Evolutionary conservation across 2,329 filamentous ascomycete genomes (phyloP), one percentile per base, ranked within the genome.

Genomic region (Mycosphaerelloides madeirae): DNA sequence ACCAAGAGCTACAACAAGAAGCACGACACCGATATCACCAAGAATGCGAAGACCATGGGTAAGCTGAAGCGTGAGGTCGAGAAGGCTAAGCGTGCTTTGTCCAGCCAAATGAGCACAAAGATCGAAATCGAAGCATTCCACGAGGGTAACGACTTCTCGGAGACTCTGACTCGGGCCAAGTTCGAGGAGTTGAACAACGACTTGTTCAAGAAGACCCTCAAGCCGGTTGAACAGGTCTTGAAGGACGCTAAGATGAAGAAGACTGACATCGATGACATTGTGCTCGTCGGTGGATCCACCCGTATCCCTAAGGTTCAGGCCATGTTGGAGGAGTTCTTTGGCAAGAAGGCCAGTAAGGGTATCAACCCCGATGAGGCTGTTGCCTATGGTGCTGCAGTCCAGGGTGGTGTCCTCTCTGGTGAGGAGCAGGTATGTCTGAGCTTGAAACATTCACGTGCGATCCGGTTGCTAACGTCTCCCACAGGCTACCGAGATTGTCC

Each of bases 311-410:
- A 96, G 85, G 90, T 97, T 57, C 85, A 94, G 75, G 69, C 81
- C 60, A 83, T 97, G 67, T 86, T 97, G 57, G 89, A 97, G 78
- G 90, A 97, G 73, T 97, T 80, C 81, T 97, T 97, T 69, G 76
- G 90, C 71, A 97, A 97, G 87, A 90, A 93, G 79, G 89, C 90
- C 61, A 90, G 85, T 80, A 97, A 97, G 87, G 88, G 89, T 74
- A 95, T 98, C 70, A 97, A 97, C 82, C 93, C 93, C 61, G 93
- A 98, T 66, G 93, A 97, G 79, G 93, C 93, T 75, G 93, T 97
- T 60, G 93, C 93, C 66, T 97, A 90, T 69, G 93, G 93, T 75
- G 93, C 93, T 54, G 91, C 93, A 59, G 89, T 97, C 60, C 93
- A 98, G 76, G 93, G 85, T 75, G 91, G 90, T 84, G 83, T 97